These are phyloP conservation scores for Wickerhamiella sergipiensis DNA, from an alignment of 805 yeast species.

Conservation along the genomic window DNA sequence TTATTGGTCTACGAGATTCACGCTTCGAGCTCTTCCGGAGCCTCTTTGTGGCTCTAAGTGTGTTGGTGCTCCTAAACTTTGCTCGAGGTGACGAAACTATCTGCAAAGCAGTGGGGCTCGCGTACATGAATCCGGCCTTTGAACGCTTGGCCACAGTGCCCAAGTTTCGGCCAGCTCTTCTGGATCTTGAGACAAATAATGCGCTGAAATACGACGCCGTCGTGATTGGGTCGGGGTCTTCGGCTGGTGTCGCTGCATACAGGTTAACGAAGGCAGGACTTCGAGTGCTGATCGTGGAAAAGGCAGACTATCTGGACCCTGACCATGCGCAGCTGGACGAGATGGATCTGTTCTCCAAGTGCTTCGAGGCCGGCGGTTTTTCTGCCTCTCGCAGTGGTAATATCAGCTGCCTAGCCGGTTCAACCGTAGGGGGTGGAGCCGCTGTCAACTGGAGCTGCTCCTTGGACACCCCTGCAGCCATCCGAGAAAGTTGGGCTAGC, in stretches of 20 bases:
- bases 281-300: slow-evolving; percentile 35
- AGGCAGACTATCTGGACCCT: slow-evolving; percentile 32
- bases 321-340: slow-evolving; percentile 29
- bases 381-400: slow-evolving; percentile 27
- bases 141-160: neutral
- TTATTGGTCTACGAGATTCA: slow-evolving; percentile 31
- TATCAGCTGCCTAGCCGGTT: slow-evolving; percentile 33
- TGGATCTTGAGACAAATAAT: neutral
- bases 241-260: slow-evolving; percentile 41
- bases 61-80: slow-evolving; percentile 13
- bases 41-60: slow-evolving; percentile 24
- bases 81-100: neutral
- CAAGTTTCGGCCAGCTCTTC: neutral
- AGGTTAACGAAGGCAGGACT: slow-evolving; percentile 32
- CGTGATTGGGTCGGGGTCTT: slow-evolving; percentile 40
- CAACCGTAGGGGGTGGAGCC: slow-evolving; percentile 45
- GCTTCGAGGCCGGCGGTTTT: slow-evolving; percentile 30
- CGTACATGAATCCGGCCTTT: neutral
- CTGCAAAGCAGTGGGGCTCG: neutral
- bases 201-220: slow-evolving; percentile 25
- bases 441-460: slow-evolving; percentile 48
- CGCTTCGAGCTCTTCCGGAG: slow-evolving; percentile 26
- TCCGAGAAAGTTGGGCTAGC: slow-evolving; percentile 38
- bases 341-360: slow-evolving; percentile 22
- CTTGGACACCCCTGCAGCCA: slow-evolving; percentile 35